Evolutionary conservation across 2,329 filamentous ascomycete genomes (phyloP), one percentile per base, ranked within the genome.

Genomic region (Leptographium radiaticola): DNA sequence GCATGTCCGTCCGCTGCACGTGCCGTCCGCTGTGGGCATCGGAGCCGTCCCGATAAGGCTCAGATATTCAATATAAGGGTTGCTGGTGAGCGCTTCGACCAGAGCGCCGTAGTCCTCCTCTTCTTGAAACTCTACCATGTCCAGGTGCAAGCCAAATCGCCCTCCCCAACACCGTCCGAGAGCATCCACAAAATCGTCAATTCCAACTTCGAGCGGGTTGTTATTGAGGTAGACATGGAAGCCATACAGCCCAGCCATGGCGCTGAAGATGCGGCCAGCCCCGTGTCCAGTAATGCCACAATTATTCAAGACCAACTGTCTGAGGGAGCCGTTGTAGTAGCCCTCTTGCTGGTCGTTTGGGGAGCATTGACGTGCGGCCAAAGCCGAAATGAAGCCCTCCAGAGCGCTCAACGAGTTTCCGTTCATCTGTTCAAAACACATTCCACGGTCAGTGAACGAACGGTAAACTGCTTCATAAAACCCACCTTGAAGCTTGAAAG

Each of bases 71-170:
- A 81, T 74, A 6, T 73, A 71, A 13, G 65, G 70, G 56, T 76
- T 77, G n/a, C 68, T 60, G 0, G 76, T 70, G 50, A 81, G 64
- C 2, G 76, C 74, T 16, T 64, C 66, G 56, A 80, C 63, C 6
- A 81, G 68, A 52, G 70, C 70, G 53, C 76, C 69, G 58, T 76
- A 81, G 60, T 71, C 77, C 11, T 62, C 62, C 60, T 80, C 77
- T 42, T 72, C 64, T 20, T 68, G 66, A 58, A 80, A 79, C 56
- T 80, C 75, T n/a, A 79, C 67, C 76, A 80, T 79, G 57, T 79
- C 74, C 56, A 79, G 64, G 57, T 75, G 74, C 25, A 80, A 64
- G 30, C 70, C 72, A 56, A 68, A 72, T 0, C 76, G 76, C 1
- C 74, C 74, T 3, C 55, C 53, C 57, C 71, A 70, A 15, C 72